Conservation (phyloP, 2,329 filamentous ascomycete genomes). For the Lasiodiplodia citricola region DNA sequence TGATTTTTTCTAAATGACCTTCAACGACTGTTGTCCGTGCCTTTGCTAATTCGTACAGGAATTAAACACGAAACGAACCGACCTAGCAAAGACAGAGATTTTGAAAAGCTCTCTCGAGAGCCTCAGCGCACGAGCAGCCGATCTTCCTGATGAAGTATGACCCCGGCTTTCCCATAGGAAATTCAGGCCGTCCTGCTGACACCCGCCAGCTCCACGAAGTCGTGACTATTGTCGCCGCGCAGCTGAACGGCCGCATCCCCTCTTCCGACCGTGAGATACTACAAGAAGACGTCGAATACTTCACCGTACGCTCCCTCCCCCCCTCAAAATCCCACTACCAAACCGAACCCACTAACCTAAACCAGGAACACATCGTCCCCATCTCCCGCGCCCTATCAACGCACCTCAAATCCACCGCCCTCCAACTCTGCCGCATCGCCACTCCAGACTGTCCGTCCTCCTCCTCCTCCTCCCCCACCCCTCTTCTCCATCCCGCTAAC, state of each 20-base stretch:
- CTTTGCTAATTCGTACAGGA: constrained; percentile 38
- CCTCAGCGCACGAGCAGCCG: constrained; percentile 41
- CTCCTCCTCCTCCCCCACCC: background rate
- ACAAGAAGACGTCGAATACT: constrained; percentile 45
- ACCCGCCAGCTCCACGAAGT: constrained; percentile 38
- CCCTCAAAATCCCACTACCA: no score
- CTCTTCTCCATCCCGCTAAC: constrained; percentile 9
- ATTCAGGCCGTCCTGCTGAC: background rate
- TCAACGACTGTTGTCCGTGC: no score
- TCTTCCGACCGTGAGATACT: constrained; percentile 47
- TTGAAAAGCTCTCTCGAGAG: constrained; percentile 42
- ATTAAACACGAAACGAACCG: constrained; percentile 42
- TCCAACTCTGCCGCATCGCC: constrained; percentile 42
- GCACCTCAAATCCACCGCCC: constrained; percentile 38
- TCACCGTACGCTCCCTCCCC: constrained; percentile 37
- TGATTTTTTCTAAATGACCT: background rate
- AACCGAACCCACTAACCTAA: background rate
- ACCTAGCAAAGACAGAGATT: constrained; percentile 40
- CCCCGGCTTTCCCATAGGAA: background rate
- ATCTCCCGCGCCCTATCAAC: constrained; percentile 43
- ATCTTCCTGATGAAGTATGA: constrained; percentile 48
- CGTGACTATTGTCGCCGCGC: constrained; percentile 49
- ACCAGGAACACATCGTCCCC: constrained; percentile 41
- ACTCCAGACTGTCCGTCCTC: constrained; percentile 30
- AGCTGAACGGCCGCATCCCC: constrained; percentile 44